Conservation (phyloP, 2,329 filamentous ascomycete species). For the Coniochaeta pulveracea region DNA sequence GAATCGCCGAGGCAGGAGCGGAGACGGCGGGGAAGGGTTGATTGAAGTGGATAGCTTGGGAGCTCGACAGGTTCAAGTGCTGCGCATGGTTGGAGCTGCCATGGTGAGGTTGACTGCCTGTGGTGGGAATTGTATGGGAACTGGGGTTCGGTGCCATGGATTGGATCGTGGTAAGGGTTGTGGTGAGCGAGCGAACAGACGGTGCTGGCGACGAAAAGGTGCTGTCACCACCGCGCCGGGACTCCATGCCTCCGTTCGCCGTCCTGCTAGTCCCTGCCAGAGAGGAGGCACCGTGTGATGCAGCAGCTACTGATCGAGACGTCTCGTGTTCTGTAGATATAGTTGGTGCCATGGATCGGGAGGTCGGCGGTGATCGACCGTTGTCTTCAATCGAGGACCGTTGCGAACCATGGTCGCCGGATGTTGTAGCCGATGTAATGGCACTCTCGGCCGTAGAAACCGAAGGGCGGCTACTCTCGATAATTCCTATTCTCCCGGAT, state of each 20-base stretch:
- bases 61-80: constrained; percentile 14
- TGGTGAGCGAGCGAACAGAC: constrained; percentile 69
- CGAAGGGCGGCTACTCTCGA: constrained; percentile 36
- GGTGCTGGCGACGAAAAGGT: constrained; percentile 77
- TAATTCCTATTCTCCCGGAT: constrained; percentile 47
- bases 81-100: constrained; percentile 12
- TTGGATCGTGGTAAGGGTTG: constrained; percentile 77
- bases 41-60: constrained; percentile 48
- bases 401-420: constrained; percentile 47
- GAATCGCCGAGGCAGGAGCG: constrained; percentile 63
- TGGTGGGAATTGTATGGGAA: constrained; percentile 21
- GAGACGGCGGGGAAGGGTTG: constrained; percentile 53
- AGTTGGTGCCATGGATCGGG: constrained; percentile 66
- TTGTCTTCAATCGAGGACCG: constrained; percentile 42
- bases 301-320: constrained; percentile 60
- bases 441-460: constrained; percentile 44
- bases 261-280: constrained; percentile 65
- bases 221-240: constrained; percentile 58
- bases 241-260: constrained; percentile 52
- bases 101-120: constrained; percentile 10
- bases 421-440: constrained; percentile 37
- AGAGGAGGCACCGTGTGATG: constrained; percentile 59
- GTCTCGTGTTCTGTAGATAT: constrained; percentile 76
- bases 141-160: constrained; percentile 52
- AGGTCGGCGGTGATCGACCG: constrained; percentile 42